A percentile compares a stretch with the other conserved stretches of the same genome.
Conservation (phyloP, 2,329 filamentous ascomycete genomes). For the Botrytis porri region DNA sequence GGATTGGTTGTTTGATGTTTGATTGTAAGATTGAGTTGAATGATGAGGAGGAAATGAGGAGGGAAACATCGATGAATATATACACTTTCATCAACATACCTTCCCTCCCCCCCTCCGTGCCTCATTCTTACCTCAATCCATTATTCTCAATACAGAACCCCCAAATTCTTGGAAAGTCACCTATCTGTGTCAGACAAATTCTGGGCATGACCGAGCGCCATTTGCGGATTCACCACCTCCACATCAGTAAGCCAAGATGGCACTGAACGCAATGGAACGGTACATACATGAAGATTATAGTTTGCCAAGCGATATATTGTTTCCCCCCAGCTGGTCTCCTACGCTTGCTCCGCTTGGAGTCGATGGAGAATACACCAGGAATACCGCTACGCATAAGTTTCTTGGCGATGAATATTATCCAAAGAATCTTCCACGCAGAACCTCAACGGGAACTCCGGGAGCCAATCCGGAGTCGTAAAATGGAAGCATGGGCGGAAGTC, state of each 20-base stretch:
- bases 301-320: slow-evolving; percentile 12
- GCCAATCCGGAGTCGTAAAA: slow-evolving; percentile 12
- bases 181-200: slow-evolving; percentile 16
- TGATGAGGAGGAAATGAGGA: slow-evolving; percentile 13
- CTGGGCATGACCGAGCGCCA: slow-evolving; percentile 11
- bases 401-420: slow-evolving; percentile 9
- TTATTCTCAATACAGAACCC: background rate
- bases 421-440: slow-evolving; percentile 10
- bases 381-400: background rate
- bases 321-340: background rate
- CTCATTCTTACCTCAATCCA: slow-evolving; percentile 3
- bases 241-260: slow-evolving; percentile 15
- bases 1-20: background rate
- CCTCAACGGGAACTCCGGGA: background rate
- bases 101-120: background rate
- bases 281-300: slow-evolving; percentile 6
- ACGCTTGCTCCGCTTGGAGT: background rate
- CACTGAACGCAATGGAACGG: background rate
- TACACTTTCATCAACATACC: slow-evolving; percentile 9
- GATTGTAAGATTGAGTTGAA: background rate
- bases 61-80: slow-evolving; percentile 7
- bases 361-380: background rate
- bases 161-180: slow-evolving; percentile 1
- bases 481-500: slow-evolving; percentile 3
- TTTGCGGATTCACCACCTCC: slow-evolving; percentile 13